Conservation (phyloP, 2,329 filamentous ascomycete species). For the Colletotrichum brevisporum region DNA sequence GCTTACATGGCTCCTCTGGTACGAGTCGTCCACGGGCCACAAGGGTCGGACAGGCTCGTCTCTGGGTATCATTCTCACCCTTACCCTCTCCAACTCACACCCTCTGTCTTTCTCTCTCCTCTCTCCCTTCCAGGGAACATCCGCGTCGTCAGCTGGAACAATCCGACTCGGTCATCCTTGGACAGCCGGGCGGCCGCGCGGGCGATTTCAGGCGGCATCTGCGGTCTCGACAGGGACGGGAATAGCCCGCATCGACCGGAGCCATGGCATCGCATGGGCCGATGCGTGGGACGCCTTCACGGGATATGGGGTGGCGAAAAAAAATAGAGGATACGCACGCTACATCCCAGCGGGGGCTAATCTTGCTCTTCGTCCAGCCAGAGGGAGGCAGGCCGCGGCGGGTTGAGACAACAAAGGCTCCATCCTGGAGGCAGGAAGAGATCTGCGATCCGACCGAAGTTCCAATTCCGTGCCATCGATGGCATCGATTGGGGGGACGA, state of each 20-base stretch:
- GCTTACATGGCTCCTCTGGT: background rate
- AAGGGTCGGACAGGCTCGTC: background rate
- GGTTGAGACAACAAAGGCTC: background rate
- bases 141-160: background rate
- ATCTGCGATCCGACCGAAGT: slow-evolving; percentile 2
- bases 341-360: background rate
- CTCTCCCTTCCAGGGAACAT: background rate
- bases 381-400: background rate
- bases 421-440: background rate
- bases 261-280: background rate
- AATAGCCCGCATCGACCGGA: background rate
- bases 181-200: background rate
- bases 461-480: background rate
- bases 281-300: background rate
- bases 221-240: background rate
- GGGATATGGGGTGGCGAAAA: background rate
- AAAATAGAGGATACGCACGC: background rate
- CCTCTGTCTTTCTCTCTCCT: no score
- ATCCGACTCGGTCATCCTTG: background rate
- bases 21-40: background rate
- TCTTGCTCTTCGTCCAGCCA: background rate
- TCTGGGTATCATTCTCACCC: no score
- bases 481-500: background rate
- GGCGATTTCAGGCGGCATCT: no score
- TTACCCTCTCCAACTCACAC: no score